Evolutionary conservation across 2,329 filamentous ascomycete genomes (phyloP).

Genomic region (Xylaria sp.): DNA sequence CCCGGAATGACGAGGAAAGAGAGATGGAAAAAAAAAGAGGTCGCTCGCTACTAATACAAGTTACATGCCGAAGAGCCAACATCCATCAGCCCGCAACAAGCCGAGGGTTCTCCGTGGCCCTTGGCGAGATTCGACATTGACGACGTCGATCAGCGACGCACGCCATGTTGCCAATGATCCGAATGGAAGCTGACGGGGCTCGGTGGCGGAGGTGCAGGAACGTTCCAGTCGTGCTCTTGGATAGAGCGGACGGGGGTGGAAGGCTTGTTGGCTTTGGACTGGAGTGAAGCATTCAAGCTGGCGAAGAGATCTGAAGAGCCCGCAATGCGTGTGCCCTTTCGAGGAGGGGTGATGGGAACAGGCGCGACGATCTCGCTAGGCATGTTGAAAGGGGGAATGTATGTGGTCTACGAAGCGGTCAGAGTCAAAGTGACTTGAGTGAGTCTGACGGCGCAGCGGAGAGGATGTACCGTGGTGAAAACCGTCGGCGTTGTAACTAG

Average conservation of each 20-base stretch:
- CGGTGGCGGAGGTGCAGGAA: constrained; percentile 69
- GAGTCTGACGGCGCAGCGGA: neutral
- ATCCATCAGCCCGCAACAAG: constrained; percentile 11
- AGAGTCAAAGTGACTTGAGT: neutral
- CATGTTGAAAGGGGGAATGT: constrained; percentile 44
- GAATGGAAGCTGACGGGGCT: constrained; percentile 66
- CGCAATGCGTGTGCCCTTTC: constrained; percentile 52
- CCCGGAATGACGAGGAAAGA: constrained; percentile 28
- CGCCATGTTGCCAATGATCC: constrained; percentile 58
- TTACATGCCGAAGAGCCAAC: constrained; percentile 30
- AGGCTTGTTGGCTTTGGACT: constrained; percentile 49
- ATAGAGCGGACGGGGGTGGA: constrained; percentile 57
- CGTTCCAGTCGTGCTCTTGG: constrained; percentile 64
- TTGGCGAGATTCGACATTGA: neutral
- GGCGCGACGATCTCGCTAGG: constrained; percentile 53
- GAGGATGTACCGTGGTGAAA: constrained; percentile 8
- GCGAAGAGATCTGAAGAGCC: constrained; percentile 59
- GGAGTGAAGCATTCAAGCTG: constrained; percentile 58
- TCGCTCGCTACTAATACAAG: constrained; percentile 37
- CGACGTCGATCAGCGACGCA: constrained; percentile 40
- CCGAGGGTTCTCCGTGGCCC: neutral
- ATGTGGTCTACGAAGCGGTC: constrained; percentile 5
- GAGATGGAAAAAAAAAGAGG: constrained; percentile 25
- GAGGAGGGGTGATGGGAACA: constrained; percentile 53
- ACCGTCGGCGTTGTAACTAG: neutral